Evolutionary conservation across 2,329 filamentous ascomycete species (phyloP).

Genomic region (Botrytis pseudocinerea): DNA sequence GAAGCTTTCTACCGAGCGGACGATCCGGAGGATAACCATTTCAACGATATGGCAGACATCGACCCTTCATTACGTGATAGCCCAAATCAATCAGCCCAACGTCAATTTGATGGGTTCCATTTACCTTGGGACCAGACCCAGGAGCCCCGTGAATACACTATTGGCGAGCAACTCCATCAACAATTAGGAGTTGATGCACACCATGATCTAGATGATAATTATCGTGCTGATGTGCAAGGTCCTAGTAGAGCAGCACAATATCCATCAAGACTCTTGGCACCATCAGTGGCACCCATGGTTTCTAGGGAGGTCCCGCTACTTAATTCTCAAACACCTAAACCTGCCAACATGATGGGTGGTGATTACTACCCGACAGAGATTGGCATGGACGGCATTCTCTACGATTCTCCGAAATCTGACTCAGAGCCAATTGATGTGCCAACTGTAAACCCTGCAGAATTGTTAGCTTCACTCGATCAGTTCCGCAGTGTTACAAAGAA

Average conservation of each 20-base stretch:
- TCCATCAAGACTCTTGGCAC: slow-evolving; percentile 33
- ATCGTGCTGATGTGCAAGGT: slow-evolving; percentile 7
- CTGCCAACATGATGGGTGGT: slow-evolving; percentile 39
- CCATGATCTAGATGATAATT: slow-evolving; percentile 31
- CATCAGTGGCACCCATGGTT: slow-evolving; percentile 31
- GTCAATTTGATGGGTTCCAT: neutral
- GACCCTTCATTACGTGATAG: slow-evolving; percentile 35
- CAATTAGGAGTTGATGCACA: slow-evolving; percentile 22
- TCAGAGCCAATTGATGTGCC: slow-evolving; percentile 23
- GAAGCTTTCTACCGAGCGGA: slow-evolving; percentile 23
- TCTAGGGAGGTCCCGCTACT: slow-evolving; percentile 29
- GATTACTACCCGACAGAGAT: slow-evolving; percentile 38
- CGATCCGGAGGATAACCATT: slow-evolving; percentile 24
- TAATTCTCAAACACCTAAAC: slow-evolving; percentile 31
- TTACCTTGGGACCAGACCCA: neutral
- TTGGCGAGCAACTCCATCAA: slow-evolving; percentile 10
- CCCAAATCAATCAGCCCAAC: neutral
- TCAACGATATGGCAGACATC: slow-evolving; percentile 35
- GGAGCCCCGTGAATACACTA: neutral
- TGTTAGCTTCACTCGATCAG: slow-evolving; percentile 29
- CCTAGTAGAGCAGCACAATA: slow-evolving; percentile 27
- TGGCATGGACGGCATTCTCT: slow-evolving; percentile 39
- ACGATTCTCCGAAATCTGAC: slow-evolving; percentile 34
- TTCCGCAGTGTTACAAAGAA: slow-evolving; percentile 30
- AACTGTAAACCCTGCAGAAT: slow-evolving; percentile 34